Percentiles rank a stretch among this genome's conserved stretches.
These are phyloP conservation scores for Fomitopsis pinicola DNA, from an alignment of 1,284 basidiomycete genomes.

Conservation along the genomic window DNA sequence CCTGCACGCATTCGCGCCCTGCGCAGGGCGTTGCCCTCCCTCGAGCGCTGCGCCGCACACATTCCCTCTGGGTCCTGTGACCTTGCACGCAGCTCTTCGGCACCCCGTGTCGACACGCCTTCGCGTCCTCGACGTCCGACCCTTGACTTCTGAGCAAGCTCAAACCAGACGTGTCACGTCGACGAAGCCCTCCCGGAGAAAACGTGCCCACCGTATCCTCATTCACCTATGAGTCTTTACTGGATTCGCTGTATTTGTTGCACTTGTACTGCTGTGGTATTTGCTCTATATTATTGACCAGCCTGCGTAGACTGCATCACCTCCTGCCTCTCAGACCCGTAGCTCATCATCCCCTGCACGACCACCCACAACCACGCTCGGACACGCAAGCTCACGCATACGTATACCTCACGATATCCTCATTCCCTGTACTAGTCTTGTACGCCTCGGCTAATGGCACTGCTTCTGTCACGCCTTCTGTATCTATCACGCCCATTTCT, in stretches of 20 bases:
- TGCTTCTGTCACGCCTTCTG: background rate
- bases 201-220: background rate
- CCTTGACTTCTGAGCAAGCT: background rate
- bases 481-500: background rate
- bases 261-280: background rate
- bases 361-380: background rate
- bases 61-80: background rate
- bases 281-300: background rate
- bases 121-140: background rate
- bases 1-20: background rate
- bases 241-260: background rate
- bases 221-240: background rate
- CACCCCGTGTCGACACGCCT: background rate
- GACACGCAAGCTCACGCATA: background rate
- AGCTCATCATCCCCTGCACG: background rate
- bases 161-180: background rate
- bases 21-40: background rate
- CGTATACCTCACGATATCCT: background rate
- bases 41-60: background rate
- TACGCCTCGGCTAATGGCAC: background rate
- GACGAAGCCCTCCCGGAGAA: background rate
- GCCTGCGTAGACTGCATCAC: background rate
- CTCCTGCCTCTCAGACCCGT: background rate
- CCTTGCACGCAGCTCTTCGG: background rate
- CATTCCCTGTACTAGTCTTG: background rate